Evolutionary conservation across 2,329 filamentous ascomycete genomes (phyloP), one percentile per base, ranked within the genome.

Genomic region (Aureobasidium sp.): DNA sequence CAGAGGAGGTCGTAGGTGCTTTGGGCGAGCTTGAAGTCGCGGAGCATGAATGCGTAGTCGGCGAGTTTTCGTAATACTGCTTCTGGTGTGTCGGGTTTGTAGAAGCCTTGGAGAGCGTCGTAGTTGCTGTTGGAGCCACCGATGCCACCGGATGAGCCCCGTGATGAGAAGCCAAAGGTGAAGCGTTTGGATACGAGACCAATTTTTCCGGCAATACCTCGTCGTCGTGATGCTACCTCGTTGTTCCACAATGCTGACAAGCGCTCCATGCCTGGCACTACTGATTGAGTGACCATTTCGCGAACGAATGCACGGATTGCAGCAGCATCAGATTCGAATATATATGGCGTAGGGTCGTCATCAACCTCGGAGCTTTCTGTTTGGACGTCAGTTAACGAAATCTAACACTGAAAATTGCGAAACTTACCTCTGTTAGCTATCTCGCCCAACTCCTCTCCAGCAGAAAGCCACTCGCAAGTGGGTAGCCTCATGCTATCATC

Each of bases 241-340:
- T 99, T 94, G 69, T 99, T 99, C 95, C 94, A 99, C 5, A 91
- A 80, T 6, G 90, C 87, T 11, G 95, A 84, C 65, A 89, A 86
- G 60, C 93, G 87, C 74, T 99, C 94, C 95, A 99, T 99, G 42
- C 89, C 92, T 1, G 95, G 94, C 60, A 99, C 81, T 57, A 99
- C 85, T 1, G 93, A 97, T 71, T 97, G 93, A 1, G 89, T 94
- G 8, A 96, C 89, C 80, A 99, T 89, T 72, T 99, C 95, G 33
- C 94, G 86, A 62, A 97, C 84, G 71, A 99, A 95, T 0, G 89
- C 89, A 57, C 86, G 87, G 63, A 99, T 88, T 17, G 91, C 90
- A 7, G 89, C 90, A 1, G 88, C 87, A 73, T 99, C 94, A 0
- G 92, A 94, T 70, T 96, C 92, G 69, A 93, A 96, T 46, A 99